Percentiles rank a stretch among this genome's conserved stretches.
These are phyloP conservation scores for Mortierella sp. DNA, from an alignment of 371 early-diverging fungal species.

Conservation along the genomic window DNA sequence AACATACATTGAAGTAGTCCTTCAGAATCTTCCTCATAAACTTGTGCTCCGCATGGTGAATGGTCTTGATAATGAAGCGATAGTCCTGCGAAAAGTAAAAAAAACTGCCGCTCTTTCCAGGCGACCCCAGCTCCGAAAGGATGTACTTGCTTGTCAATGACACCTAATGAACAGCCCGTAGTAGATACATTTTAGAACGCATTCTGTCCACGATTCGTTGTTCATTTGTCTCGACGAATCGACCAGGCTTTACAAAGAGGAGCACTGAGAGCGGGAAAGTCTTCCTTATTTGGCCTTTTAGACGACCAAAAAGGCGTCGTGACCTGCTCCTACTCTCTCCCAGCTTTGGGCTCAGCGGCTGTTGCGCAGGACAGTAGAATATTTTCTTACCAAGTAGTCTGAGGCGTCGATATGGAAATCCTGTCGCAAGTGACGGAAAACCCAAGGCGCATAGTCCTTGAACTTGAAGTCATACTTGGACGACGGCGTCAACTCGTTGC, in stretches of 20 bases:
- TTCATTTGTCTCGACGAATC: too few species aligned
- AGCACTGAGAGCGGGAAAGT: too few species aligned
- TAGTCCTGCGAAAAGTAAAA: conserved; percentile 98
- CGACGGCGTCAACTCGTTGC: conserved; percentile 92
- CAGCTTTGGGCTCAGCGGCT: too few species aligned
- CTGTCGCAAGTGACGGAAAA: conserved; percentile 89
- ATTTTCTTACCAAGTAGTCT: conserved; percentile 87
- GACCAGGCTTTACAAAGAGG: too few species aligned
- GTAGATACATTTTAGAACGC: not conserved
- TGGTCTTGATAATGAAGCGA: conserved; percentile 98
- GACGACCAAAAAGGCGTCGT: too few species aligned
- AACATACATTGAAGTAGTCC: conserved; percentile 81
- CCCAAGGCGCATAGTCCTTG: conserved; percentile 98
- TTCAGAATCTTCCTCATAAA: conserved; percentile 88
- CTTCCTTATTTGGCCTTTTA: too few species aligned
- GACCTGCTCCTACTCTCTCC: too few species aligned
- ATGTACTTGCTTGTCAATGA: conserved; percentile 97
- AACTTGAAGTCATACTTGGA: conserved; percentile 97
- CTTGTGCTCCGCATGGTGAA: conserved; percentile 94
- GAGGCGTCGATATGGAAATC: conserved; percentile 90
- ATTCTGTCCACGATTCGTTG: too few species aligned
- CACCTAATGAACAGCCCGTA: conserved; percentile 59
- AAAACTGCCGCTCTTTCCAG: conserved; percentile 96
- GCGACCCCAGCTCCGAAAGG: conserved; percentile 93
- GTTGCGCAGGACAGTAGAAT: not conserved